Conservation (phyloP, 495 filamentous ascomycete species). For the Articulospora tetracladia region DNA sequence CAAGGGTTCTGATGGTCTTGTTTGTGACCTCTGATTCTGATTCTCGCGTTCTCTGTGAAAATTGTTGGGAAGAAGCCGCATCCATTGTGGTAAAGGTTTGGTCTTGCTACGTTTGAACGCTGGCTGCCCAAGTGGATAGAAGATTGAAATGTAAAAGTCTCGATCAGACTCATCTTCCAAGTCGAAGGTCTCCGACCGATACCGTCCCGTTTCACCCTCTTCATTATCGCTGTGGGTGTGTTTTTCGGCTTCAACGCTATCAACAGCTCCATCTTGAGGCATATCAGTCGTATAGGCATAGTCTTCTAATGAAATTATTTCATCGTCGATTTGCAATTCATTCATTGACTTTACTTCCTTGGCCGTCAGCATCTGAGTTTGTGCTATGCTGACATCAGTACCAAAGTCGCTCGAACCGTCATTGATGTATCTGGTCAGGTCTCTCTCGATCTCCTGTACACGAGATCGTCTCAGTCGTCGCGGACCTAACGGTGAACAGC, state of each 20-base stretch:
- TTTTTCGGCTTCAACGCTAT: background rate
- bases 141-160: constrained; percentile 36
- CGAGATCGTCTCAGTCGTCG: background rate
- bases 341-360: background rate
- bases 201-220: background rate
- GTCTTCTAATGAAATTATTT: background rate
- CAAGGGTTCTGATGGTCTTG: background rate
- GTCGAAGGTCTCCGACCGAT: background rate
- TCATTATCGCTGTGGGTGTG: constrained; percentile 20
- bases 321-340: background rate
- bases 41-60: constrained; percentile 12
- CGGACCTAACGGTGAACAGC: background rate
- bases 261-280: background rate
- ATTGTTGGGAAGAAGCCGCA: constrained; percentile 33
- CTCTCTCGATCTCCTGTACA: background rate
- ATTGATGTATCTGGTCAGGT: background rate
- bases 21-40: background rate
- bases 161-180: background rate
- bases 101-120: constrained; percentile 38
- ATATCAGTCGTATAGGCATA: background rate
- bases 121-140: constrained; percentile 34
- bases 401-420: background rate
- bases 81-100: constrained; percentile 44
- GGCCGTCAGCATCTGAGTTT: background rate
- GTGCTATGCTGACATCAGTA: background rate